Evolutionary conservation across 2,329 filamentous ascomycete species (phyloP), one percentile per base, ranked within the genome.

Genomic region (Alternaria sp.): DNA sequence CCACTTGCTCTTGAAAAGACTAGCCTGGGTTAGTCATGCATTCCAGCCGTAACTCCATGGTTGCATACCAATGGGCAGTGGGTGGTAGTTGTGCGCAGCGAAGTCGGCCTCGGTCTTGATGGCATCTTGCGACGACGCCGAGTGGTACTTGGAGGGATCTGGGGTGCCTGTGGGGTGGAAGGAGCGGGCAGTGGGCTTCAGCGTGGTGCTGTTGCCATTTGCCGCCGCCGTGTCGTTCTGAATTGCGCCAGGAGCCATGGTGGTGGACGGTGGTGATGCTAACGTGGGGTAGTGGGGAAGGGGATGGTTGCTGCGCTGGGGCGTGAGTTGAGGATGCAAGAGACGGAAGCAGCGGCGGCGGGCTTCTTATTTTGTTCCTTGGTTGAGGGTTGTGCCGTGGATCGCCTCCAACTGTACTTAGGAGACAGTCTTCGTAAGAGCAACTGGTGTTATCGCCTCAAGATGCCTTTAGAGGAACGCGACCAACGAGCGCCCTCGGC

Each of bases 31-130:
- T 51, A 78, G 62, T 50, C 11, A 25, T 33, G 30, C 4, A 20
- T 3, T 9, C 10, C 8, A 3, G 20, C 10, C 20, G 12, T 10
- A 18, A 7, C 8, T 7, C 44, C 5, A 7, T 33, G 26, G 21
- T n/a, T 50, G 55, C 74, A 47, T 74, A 79, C 78, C 96, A 64
- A 99, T 90, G 44, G 96, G 96, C 3, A 99, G 88, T 15, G 96
- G 96, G 82, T 98, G 94, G 86, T 99, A 99, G 86, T 99, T 99
- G 88, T 99, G 96, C 53, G 96, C 96, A 54, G 96, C 96, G 81
- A 88, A 95, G 78, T 92, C 85, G 76, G 92, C 86, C 84, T 99
- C 96, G 57, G 89, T 84, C 57, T 89, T 84, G 79, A 97, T 96
- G 73, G 96, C 95, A 72, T 87, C 85, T 61, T 89, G 84, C 46